A percentile compares a stretch with the other conserved stretches of the same genome.
phyloP scores from a whole-genome alignment of 2,329 filamentous ascomycete species.

The Penicillium sp. region DNA sequence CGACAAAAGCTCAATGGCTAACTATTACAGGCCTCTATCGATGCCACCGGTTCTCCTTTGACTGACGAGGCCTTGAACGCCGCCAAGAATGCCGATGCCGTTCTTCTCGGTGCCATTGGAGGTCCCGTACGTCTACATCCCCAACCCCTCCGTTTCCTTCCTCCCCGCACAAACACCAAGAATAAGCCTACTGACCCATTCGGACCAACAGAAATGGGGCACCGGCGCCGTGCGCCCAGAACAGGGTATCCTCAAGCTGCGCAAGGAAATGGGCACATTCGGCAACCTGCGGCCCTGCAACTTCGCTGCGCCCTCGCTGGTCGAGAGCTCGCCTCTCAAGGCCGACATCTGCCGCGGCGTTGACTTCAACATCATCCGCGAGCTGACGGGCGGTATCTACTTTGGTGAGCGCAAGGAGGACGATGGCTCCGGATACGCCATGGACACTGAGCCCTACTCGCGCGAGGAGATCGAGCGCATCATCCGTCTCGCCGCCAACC shows the following conservation, averaged over 20 bases:
- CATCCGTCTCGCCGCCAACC: conserved; percentile 73
- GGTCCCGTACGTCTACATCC: conserved; percentile 62
- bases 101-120: conserved; percentile 89
- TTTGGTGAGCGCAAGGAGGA: conserved; percentile 84
- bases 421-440: conserved; percentile 68
- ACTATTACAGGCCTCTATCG: conserved; percentile 72
- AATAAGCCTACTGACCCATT: conserved; percentile 3
- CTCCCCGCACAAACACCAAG: not conserved
- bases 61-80: conserved; percentile 79
- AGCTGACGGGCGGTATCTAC: conserved; percentile 91
- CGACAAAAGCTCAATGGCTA: not conserved
- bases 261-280: conserved; percentile 91
- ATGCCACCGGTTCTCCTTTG: conserved; percentile 72
- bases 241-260: conserved; percentile 83
- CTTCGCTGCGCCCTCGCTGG: conserved; percentile 83
- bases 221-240: conserved; percentile 84
- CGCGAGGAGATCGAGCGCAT: conserved; percentile 84
- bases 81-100: conserved; percentile 80
- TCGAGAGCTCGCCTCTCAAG: conserved; percentile 84
- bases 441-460: conserved; percentile 85
- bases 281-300: conserved; percentile 95
- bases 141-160: not conserved
- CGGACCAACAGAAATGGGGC: conserved; percentile 71
- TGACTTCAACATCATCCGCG: conserved; percentile 89
- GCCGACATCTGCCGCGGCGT: conserved; percentile 79